Conservation (phyloP, 495 filamentous ascomycete species). For the Aspergillus kassunensis region DNA sequence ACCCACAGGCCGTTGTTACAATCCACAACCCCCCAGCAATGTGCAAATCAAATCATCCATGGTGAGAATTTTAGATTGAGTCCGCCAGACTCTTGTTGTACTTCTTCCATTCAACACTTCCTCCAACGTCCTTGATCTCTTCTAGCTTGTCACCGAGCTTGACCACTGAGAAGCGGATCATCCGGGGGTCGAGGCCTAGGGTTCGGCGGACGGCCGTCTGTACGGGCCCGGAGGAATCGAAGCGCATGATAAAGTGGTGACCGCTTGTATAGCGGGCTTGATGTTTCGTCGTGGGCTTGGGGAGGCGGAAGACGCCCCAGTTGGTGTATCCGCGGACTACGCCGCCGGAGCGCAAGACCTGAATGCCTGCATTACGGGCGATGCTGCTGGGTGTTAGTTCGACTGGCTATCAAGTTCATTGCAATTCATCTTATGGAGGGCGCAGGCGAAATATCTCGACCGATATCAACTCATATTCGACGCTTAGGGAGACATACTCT, state of each 20-base stretch:
- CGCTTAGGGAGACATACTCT: slow-evolving; percentile 68
- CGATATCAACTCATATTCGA: too few species aligned
- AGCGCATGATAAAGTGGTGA: slow-evolving; percentile 98
- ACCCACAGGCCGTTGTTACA: background rate
- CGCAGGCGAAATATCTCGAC: background rate
- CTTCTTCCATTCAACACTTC: slow-evolving; percentile 62
- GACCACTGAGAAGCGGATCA: slow-evolving; percentile 81
- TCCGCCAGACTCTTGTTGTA: slow-evolving; percentile 29
- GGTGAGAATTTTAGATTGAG: slow-evolving; percentile 15
- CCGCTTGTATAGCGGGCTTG: slow-evolving; percentile 76
- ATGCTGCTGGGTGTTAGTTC: slow-evolving; percentile 50
- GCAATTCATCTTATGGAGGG: background rate
- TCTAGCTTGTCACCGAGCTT: slow-evolving; percentile 79
- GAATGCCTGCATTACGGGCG: slow-evolving; percentile 76
- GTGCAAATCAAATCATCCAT: background rate
- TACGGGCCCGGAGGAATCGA: slow-evolving; percentile 66
- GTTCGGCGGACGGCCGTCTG: slow-evolving; percentile 71
- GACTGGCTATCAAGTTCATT: background rate
- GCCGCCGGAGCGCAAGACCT: slow-evolving; percentile 80
- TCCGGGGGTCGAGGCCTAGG: slow-evolving; percentile 80
- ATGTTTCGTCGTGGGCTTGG: slow-evolving; percentile 67
- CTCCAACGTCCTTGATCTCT: slow-evolving; percentile 59
- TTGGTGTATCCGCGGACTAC: slow-evolving; percentile 90
- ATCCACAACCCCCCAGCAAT: background rate
- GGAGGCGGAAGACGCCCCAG: slow-evolving; percentile 88